A percentile compares a stretch with the other conserved stretches of the same genome.
These are phyloP conservation scores for Sugiyamaella boreocaroliniensis DNA, from an alignment of 805 yeast genomes.

Conservation along the genomic window DNA sequence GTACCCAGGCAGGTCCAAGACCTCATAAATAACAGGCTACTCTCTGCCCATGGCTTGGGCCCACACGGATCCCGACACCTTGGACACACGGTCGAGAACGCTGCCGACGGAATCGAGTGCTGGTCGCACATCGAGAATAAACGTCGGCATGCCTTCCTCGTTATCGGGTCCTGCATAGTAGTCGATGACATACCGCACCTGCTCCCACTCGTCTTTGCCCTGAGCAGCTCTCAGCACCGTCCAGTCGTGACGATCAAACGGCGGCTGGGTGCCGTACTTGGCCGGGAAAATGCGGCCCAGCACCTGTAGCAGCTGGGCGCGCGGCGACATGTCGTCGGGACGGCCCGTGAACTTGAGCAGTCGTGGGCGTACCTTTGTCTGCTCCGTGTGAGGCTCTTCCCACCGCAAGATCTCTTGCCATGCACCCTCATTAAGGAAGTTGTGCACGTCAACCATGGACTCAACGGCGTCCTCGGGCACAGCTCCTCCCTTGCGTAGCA, in stretches of 20 bases:
- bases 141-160: slow-evolving; percentile 81
- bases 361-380: slow-evolving; percentile 59
- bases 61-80: slow-evolving; percentile 63
- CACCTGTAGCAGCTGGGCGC: slow-evolving; percentile 63
- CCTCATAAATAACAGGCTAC: background rate
- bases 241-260: slow-evolving; percentile 99
- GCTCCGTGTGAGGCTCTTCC: slow-evolving; percentile 68
- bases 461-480: slow-evolving; percentile 94
- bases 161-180: slow-evolving; percentile 95
- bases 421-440: slow-evolving; percentile 93
- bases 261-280: slow-evolving; percentile 68
- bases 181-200: slow-evolving; percentile 89
- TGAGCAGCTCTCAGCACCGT: slow-evolving; percentile 64
- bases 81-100: slow-evolving; percentile 61
- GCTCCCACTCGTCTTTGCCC: slow-evolving; percentile 43
- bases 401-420: slow-evolving; percentile 92
- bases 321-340: slow-evolving; percentile 80
- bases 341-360: slow-evolving; percentile 83
- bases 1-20: background rate
- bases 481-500: slow-evolving; percentile 86
- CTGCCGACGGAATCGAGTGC: slow-evolving; percentile 67
- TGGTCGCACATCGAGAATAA: slow-evolving; percentile 90
- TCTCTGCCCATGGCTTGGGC: slow-evolving; percentile 60
- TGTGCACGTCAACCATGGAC: slow-evolving; percentile 94
- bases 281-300: slow-evolving; percentile 68